Evolutionary conservation across 768 basidiomycete genomes (phyloP), one percentile per base, ranked within the genome.

Genomic region (Gautieria morchelliformis): DNA sequence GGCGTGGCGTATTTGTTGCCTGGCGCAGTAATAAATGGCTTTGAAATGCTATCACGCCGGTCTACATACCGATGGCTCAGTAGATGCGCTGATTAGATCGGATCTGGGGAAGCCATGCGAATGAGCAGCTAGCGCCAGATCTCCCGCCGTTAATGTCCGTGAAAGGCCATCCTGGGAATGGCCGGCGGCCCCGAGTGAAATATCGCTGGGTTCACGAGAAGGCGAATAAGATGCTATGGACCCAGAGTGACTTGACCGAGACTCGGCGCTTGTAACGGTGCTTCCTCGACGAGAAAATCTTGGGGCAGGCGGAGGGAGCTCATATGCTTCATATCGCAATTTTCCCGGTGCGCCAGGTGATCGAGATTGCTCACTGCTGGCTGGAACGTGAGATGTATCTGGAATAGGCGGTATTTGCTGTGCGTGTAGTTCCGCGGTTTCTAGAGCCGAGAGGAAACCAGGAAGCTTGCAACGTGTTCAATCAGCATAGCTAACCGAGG

Each of bases 301-400:
- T n/a, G 74, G 71, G 11, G 74, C 69, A 15, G 75, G 73, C 56
- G 72, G 75, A 22, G 87, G 87, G 1, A 80, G 64, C 22, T 82
- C 86, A 64, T 89, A 89, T 32, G 87, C 83, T 14, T 77, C 72
- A 63, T 90, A 90, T 63, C 84, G 78, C 52, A 90, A 71, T 64
- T 80, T 80, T 60, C 69, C 75, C 14, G 71, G 64, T 30, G 48
- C 48, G 22, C 22, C 14, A 30, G 27, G 22, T 49, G 48, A 49
- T 30, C 19, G 48, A 30, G 48, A 49, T 1, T 19, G 9, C n/a
- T 22, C 20, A 44, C 42, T 22, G 42, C 14, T 10, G 17, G n/a
- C 42, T 9, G 24, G 2, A 3, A 27, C n/a, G 48, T 17, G 15
- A 17, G 48, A 30, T 3, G 3, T 49, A 49, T 49, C 11, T 12